These are phyloP conservation scores for Auricularia sp. DNA, from an alignment of 768 basidiomycete genomes.

Conservation along the genomic window DNA sequence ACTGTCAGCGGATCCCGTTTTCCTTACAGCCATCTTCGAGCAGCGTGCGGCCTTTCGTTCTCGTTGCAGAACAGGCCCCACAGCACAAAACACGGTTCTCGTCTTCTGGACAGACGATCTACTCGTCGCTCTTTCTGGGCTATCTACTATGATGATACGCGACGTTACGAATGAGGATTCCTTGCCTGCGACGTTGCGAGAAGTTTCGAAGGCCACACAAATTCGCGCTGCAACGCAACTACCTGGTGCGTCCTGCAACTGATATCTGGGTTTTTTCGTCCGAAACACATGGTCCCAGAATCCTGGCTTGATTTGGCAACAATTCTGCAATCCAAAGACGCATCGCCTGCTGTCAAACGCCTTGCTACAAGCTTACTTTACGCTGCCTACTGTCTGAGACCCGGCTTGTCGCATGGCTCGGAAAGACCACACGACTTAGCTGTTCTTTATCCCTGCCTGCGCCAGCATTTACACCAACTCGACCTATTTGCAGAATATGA, in stretches of 20 bases:
- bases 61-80: constrained; percentile 25
- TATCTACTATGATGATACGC: constrained; percentile 20
- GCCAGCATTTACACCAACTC: neutral
- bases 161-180: neutral
- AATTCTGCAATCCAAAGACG: constrained; percentile 36
- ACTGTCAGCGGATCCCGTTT: constrained; percentile 2
- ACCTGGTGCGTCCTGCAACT: constrained; percentile 37
- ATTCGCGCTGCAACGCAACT: constrained; percentile 56
- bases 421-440: constrained; percentile 12
- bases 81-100: constrained; percentile 22
- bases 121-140: constrained; percentile 42
- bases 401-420: constrained; percentile 24
- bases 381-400: constrained; percentile 43
- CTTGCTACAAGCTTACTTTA: constrained; percentile 48
- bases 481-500: neutral
- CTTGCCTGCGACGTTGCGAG: constrained; percentile 21
- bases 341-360: constrained; percentile 53
- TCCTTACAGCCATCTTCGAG: constrained; percentile 36
- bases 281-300: constrained; percentile 26
- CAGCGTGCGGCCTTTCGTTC: constrained; percentile 42
- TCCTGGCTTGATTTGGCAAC: constrained; percentile 40
- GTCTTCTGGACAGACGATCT: constrained; percentile 61
- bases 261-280: no score
- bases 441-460: constrained; percentile 13
- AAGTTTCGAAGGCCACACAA: constrained; percentile 39